phyloP scores from a whole-genome alignment of 305 asterid species.

The Rubia peregrina region DNA sequence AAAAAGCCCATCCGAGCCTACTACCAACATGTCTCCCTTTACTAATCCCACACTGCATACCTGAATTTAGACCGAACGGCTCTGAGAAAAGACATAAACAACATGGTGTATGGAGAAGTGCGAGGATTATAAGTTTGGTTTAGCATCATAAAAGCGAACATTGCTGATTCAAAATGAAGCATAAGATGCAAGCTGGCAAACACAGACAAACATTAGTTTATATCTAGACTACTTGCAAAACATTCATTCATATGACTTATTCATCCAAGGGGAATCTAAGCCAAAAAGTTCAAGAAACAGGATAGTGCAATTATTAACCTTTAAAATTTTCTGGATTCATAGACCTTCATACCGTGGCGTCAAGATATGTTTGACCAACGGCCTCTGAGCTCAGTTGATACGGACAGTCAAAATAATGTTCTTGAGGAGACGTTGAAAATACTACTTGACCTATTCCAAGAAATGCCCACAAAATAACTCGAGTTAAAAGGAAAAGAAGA shows the following conservation, averaged over 20 bases:
- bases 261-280: background rate
- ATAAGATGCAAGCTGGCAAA: background rate
- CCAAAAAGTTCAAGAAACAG: constrained; percentile 7
- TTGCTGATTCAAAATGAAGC: background rate
- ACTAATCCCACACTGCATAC: constrained; percentile 56
- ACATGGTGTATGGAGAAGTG: background rate
- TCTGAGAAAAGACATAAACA: background rate
- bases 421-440: constrained; percentile 75
- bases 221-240: background rate
- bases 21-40: constrained; percentile 59
- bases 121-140: no score
- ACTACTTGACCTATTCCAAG: constrained; percentile 48
- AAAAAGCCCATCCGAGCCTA: constrained; percentile 88
- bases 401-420: constrained; percentile 89
- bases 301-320: background rate
- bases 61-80: constrained; percentile 29
- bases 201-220: background rate
- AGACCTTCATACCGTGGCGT: constrained; percentile 55
- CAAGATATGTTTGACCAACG: constrained; percentile 72
- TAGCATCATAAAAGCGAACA: background rate
- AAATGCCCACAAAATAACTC: background rate
- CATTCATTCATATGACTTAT: background rate
- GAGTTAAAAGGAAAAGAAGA: background rate
- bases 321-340: constrained; percentile 12
- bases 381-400: constrained; percentile 87